Evolutionary conservation across 768 basidiomycete species (phyloP).

Genomic region (Tubosaeta brunneosetosa): DNA sequence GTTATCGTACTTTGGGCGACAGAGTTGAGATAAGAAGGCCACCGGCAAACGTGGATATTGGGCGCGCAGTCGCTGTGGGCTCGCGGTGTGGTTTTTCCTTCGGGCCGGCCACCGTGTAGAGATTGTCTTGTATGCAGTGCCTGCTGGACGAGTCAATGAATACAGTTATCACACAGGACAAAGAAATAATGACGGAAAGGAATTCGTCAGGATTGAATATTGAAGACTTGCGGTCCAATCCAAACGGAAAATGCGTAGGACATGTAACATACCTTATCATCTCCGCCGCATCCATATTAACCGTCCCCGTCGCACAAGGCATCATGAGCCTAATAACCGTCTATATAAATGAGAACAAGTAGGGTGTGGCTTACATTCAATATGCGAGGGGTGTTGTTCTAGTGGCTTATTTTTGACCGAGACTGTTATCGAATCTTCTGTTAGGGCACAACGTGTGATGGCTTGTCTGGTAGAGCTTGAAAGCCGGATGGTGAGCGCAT

Average conservation of each 20-base stretch:
- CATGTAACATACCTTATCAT: too few species aligned
- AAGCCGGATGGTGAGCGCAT: not conserved
- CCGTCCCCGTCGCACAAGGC: too few species aligned
- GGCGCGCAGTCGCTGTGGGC: not conserved
- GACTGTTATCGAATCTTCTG: not conserved
- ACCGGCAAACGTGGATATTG: not conserved
- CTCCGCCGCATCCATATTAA: too few species aligned
- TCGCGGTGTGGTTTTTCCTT: not conserved
- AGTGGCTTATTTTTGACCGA: too few species aligned
- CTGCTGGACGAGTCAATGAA: not conserved
- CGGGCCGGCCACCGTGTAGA: not conserved
- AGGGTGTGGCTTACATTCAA: too few species aligned
- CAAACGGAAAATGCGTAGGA: too few species aligned
- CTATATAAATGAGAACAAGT: too few species aligned
- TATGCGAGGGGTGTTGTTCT: too few species aligned
- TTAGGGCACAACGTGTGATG: not conserved
- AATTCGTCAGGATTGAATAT: not conserved
- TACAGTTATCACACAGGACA: not conserved
- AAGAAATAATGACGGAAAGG: not conserved
- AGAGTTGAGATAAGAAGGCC: slow-evolving; percentile 6
- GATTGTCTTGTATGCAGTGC: not conserved
- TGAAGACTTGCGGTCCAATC: not conserved
- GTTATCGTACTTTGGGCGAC: not conserved
- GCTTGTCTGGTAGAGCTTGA: not conserved
- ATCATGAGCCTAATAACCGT: too few species aligned